Base-by-base conservation (phyloP, 176 grass and related monocot genomes). In the Alopecurus myosuroides region DNA sequence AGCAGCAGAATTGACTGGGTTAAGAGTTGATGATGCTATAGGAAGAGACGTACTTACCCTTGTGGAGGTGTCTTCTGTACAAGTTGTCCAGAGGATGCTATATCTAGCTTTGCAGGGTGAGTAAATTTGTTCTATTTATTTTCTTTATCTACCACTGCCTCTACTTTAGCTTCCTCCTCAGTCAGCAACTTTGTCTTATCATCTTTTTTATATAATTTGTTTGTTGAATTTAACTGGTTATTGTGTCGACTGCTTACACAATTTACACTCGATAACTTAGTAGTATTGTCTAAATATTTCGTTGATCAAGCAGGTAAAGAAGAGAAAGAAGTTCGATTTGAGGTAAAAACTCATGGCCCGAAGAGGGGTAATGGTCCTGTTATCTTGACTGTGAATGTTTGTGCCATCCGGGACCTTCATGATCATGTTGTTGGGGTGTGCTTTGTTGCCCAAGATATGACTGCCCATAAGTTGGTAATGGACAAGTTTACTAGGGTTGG, bases 281-380 rank as follows among this genome's bases (percentile, higher is more conserved):
- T 25, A 52, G 19, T 64, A 36, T 76, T 25, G 70, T 85, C 42
- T 70, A 58, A 53, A 40, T 51, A 45, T 84, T 65, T 85, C 37
- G 18, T 84, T 62, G 35, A 39, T 86, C 78, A 70, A 69, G 78
- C 76, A 98, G 93, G 95, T 42, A 88, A 68, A 78, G 93, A 98
- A 86, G 95, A 98, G 71, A 90, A 93, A 78, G 94, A 95, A 76
- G 83, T 98, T 69, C 82, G 78, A 71, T 98, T 95, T 88, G 86
- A 95, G 63, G 71, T 98, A 78, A 98, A 98, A 81, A 95, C n/a
- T n/a, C n/a, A n/a, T n/a, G n/a, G n/a, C n/a, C n/a, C n/a, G n/a
- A n/a, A n/a, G n/a, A n/a, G n/a, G n/a, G n/a, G n/a, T n/a, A n/a
- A n/a, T n/a, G n/a, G n/a, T n/a, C n/a, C n/a, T n/a, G n/a, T n/a